phyloP scores from a whole-genome alignment of 2,329 filamentous ascomycete genomes.

The Chrysoporthe deuterocubensis region DNA sequence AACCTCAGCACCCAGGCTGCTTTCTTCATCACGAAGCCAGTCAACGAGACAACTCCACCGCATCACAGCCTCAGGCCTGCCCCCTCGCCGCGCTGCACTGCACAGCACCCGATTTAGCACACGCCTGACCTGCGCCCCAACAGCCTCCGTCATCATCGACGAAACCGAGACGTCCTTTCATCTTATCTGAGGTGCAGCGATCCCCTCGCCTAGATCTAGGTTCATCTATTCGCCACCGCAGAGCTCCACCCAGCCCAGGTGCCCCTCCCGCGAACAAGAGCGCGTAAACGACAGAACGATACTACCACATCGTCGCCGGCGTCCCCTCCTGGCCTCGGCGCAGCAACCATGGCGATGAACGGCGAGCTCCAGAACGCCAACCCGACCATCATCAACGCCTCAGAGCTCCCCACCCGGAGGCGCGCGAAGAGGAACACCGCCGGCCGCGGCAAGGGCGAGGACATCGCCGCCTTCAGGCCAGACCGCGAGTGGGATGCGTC shows the following conservation, averaged over 20 bases:
- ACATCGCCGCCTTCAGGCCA: conserved; percentile 52
- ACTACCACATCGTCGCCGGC: neutral
- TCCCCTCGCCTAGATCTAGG: conserved; percentile 14
- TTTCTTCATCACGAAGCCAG: no score
- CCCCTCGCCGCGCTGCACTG: neutral
- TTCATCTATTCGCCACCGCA: neutral
- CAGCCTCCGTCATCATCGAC: neutral
- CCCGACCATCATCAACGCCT: conserved; percentile 86
- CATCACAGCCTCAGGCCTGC: neutral
- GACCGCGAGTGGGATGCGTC: conserved; percentile 24
- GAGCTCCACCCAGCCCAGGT: conserved; percentile 1
- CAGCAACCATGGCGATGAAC: conserved; percentile 43
- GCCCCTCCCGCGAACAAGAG: neutral
- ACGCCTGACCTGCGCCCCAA: neutral
- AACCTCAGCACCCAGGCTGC: neutral
- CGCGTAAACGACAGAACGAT: neutral
- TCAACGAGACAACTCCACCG: neutral
- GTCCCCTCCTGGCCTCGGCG: neutral
- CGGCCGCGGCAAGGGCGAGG: conserved; percentile 51
- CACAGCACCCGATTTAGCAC: neutral
- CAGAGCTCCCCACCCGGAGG: conserved; percentile 83
- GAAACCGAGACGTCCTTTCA: conserved; percentile 2
- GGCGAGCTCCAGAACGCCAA: conserved; percentile 74
- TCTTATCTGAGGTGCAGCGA: conserved; percentile 21
- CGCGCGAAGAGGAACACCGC: conserved; percentile 50